These are phyloP conservation scores for Ophiosphaerella herpotricha DNA, from an alignment of 2,329 filamentous ascomycete genomes.

Conservation along the genomic window DNA sequence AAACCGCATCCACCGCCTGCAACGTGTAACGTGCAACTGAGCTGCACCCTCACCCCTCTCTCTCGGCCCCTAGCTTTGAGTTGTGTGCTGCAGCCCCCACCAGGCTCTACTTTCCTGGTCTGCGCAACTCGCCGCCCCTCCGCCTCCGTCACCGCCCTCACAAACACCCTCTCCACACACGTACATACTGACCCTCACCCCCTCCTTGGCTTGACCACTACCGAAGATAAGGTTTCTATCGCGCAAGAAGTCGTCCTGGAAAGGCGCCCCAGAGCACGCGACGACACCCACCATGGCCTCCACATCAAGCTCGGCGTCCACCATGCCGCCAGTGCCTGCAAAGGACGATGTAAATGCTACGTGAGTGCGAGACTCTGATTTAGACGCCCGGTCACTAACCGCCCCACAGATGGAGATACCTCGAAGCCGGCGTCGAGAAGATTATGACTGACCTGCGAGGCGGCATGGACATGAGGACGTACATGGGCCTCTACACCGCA, in stretches of 20 bases:
- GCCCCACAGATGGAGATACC: slow-evolving; percentile 79
- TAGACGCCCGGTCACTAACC: slow-evolving; percentile 13
- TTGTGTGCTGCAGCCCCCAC: too few species aligned
- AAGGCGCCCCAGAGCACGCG: slow-evolving; percentile 42
- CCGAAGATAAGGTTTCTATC: slow-evolving; percentile 33
- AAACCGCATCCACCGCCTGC: slow-evolving; percentile 25
- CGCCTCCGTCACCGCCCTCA: slow-evolving; percentile 1
- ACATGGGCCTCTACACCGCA: slow-evolving; percentile 96
- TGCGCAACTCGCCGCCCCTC: too few species aligned
- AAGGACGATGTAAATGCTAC: slow-evolving; percentile 66
- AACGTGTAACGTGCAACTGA: background rate
- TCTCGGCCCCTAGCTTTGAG: background rate
- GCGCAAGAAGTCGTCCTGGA: slow-evolving; percentile 40
- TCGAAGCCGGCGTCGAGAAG: slow-evolving; percentile 84
- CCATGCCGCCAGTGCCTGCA: slow-evolving; percentile 53
- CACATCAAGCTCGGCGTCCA: slow-evolving; percentile 32
- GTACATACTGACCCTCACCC: background rate
- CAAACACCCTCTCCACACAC: background rate
- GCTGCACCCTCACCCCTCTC: slow-evolving; percentile 19
- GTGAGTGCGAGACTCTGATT: slow-evolving; percentile 50
- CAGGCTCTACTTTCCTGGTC: too few species aligned
- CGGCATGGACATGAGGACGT: slow-evolving; percentile 93
- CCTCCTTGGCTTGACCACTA: slow-evolving; percentile 6
- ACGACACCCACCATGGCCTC: slow-evolving; percentile 38
- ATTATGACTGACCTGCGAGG: slow-evolving; percentile 93